Conservation (phyloP, 148 eudicot species). For the Dianthus caryophyllus region DNA sequence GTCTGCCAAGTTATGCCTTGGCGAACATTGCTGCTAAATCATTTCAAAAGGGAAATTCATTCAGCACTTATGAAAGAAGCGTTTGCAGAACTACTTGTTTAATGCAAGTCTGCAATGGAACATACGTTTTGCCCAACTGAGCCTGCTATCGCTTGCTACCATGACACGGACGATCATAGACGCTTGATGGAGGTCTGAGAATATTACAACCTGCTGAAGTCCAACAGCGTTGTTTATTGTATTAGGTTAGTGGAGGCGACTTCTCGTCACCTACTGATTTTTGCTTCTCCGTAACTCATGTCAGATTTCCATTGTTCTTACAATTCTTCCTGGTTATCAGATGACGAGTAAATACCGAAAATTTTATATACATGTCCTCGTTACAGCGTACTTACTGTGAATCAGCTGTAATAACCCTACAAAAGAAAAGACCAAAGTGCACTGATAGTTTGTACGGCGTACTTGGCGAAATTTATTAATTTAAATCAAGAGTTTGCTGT, state of each 20-base stretch:
- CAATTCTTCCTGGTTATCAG: constrained; percentile 7
- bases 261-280: constrained; percentile 3
- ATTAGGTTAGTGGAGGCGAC: constrained; percentile 9
- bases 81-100: neutral
- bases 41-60: neutral
- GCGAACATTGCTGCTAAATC: neutral
- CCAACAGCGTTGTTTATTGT: neutral
- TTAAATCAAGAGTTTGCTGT: too few relatives aligned
- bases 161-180: constrained; percentile 6
- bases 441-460: too few relatives aligned
- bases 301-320: neutral
- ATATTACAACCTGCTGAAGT: constrained; percentile 13
- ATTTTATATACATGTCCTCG: too few relatives aligned
- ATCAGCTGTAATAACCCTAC: too few relatives aligned
- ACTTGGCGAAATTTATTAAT: too few relatives aligned
- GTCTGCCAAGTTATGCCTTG: neutral
- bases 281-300: neutral
- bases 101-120: constrained; percentile 1
- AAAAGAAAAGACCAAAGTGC: too few relatives aligned
- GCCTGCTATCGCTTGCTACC: constrained; percentile 2
- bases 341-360: constrained; percentile 1
- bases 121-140: neutral
- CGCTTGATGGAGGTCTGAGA: constrained; percentile 5
- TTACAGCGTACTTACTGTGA: too few relatives aligned
- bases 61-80: neutral